phyloP scores from a whole-genome alignment of 306 rosid genomes.

The Purshia tridentata region DNA sequence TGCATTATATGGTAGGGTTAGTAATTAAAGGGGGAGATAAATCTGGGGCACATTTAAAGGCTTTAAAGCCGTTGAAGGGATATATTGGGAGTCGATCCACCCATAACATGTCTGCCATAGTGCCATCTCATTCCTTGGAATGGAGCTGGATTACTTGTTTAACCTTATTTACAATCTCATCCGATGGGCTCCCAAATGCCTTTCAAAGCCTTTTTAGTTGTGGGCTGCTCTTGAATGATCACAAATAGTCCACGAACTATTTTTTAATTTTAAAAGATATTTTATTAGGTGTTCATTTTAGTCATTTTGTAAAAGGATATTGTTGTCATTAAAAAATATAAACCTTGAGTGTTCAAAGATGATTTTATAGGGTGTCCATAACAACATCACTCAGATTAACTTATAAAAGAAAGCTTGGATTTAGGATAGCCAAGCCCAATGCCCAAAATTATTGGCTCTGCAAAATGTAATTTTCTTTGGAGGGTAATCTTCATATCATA shows the following conservation, averaged over 20 bases:
- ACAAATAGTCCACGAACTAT: background rate
- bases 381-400: background rate
- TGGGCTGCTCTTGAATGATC: background rate
- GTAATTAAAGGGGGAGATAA: background rate
- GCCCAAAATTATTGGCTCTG: background rate
- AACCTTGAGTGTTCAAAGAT: too few relatives aligned
- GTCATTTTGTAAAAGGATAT: too few relatives aligned
- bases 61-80: conserved; percentile 23
- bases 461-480: background rate
- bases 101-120: conserved; percentile 45
- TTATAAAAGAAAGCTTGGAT: background rate
- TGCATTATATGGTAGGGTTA: too few relatives aligned
- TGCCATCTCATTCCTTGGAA: conserved; percentile 28
- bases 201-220: background rate
- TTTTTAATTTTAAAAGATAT: too few relatives aligned
- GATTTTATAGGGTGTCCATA: too few relatives aligned
- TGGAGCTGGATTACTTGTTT: conserved; percentile 8
- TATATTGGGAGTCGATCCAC: conserved; percentile 30
- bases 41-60: background rate
- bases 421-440: background rate
- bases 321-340: too few relatives aligned
- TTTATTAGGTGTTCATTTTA: too few relatives aligned
- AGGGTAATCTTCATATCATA: background rate
- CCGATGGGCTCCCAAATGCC: background rate
- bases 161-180: background rate